Evolutionary conservation across 345 rosid genomes (phyloP), one percentile per base, ranked within the genome.

Genomic region (Chamaenerion angustifolium): DNA sequence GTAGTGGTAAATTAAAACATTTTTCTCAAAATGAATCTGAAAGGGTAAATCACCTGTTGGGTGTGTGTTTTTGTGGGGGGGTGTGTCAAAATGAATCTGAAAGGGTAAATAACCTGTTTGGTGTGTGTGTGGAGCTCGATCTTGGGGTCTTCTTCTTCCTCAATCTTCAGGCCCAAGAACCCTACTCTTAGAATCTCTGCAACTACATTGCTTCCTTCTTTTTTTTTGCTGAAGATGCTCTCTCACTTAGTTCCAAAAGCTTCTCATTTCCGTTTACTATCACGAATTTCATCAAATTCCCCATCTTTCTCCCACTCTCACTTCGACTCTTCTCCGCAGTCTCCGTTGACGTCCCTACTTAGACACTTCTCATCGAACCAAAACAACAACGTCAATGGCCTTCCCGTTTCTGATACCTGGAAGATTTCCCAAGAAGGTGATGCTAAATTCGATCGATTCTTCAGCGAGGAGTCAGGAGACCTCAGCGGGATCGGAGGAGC

Each of bases 241-340:
- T 62, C 78, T 67, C 94, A 95, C 55, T 66, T 85, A 15, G 58
- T 83, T 42, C 71, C 72, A 16, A 85, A 59, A 66, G 55, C 82
- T 45, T 82, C 85, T 43, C 74, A 69, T 56, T 61, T 88, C 50
- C 85, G 85, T 56, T 43, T 69, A 21, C 57, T 79, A 10, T 59
- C 74, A n/a, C 52, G 56, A 41, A 53, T 64, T 48, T 61, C 73
- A 31, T 66, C 77, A 0, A 79, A 71, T 52, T 52, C 68, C 23
- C 67, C 53, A 12, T 25, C 63, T 0, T 64, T n/a, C 35, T 56
- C 61, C 27, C 40, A 42, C 15, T 44, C 65, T 11, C 44, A 43
- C 49, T 51, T 4, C 43, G 40, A 16, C n/a, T 46, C 21, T 40
- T 40, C 63, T 16, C 23, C 45, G 55, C 56, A 35, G 7, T 14